These are phyloP conservation scores for Aspergillus flavus DNA, from an alignment of 2,329 filamentous ascomycete species.

Conservation along the genomic window DNA sequence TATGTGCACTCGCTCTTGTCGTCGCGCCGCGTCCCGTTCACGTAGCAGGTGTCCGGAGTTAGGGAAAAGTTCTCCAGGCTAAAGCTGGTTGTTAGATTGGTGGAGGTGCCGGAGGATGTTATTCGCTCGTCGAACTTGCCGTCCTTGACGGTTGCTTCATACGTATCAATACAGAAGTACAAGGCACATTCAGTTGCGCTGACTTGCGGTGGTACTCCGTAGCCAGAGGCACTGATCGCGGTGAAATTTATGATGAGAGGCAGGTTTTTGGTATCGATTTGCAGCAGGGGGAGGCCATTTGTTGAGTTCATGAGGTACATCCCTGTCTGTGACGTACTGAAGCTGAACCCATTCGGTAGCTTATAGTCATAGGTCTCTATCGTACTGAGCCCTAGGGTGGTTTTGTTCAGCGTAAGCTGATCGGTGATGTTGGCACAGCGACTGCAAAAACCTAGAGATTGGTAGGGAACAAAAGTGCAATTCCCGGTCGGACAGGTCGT, in stretches of 20 bases:
- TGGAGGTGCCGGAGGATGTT: conserved; percentile 12
- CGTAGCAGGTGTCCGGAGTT: conserved; percentile 26
- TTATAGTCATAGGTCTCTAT: conserved; percentile 20
- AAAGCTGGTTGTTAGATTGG: conserved; percentile 14
- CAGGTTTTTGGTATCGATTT: conserved; percentile 14
- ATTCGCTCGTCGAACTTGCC: conserved; percentile 22
- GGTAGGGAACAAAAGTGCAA: conserved; percentile 33
- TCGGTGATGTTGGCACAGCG: conserved; percentile 26
- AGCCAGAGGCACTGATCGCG: conserved; percentile 21
- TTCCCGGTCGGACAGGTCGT: conserved; percentile 36
- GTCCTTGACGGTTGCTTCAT: conserved; percentile 19
- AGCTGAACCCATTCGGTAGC: conserved; percentile 22
- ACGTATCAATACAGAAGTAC: conserved; percentile 28
- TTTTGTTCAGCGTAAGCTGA: conserved; percentile 8
- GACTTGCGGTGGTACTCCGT: conserved; percentile 16
- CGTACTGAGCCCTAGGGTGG: background rate
- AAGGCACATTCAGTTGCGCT: conserved; percentile 27
- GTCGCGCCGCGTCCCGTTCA: conserved; percentile 18
- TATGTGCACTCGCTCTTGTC: conserved; percentile 21
- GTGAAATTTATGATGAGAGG: conserved; percentile 27
- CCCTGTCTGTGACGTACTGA: conserved; percentile 16
- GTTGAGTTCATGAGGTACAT: conserved; percentile 27
- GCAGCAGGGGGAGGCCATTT: conserved; percentile 11
- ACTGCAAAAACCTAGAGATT: conserved; percentile 35
- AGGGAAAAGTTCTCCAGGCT: conserved; percentile 8